Evolutionary conservation across 768 basidiomycete genomes (phyloP).

Genomic region (Zangia roseola): DNA sequence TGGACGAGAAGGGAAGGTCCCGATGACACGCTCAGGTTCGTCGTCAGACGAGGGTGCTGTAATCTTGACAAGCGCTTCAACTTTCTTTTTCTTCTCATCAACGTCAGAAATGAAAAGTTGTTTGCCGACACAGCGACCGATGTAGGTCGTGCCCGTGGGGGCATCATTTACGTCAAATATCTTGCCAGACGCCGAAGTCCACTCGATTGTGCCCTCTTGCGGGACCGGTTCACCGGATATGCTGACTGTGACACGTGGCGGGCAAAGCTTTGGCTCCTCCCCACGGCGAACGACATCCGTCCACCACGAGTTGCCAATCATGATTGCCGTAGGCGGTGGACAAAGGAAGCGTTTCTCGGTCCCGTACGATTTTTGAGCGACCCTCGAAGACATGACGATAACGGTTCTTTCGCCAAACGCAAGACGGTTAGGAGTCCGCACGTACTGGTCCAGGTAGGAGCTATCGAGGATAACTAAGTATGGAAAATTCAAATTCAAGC

Average conservation of each 20-base stretch:
- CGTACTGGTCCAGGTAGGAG: constrained; percentile 83
- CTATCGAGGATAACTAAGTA: constrained; percentile 35
- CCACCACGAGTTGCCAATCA: constrained; percentile 97
- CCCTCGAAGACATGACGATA: constrained; percentile 96
- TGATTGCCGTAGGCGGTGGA: constrained; percentile 89
- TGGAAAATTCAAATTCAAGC: constrained; percentile 17
- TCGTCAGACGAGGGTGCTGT: constrained; percentile 78
- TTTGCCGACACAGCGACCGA: constrained; percentile 92
- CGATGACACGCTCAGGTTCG: constrained; percentile 80
- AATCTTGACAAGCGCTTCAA: constrained; percentile 90
- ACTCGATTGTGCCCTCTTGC: constrained; percentile 83
- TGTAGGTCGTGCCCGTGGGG: constrained; percentile 81
- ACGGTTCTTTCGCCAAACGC: constrained; percentile 92
- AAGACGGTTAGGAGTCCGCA: constrained; percentile 79
- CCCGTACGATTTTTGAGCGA: constrained; percentile 96
- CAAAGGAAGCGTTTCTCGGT: constrained; percentile 95
- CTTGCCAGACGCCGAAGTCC: constrained; percentile 84
- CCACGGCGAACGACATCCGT: constrained; percentile 72
- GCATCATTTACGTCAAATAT: constrained; percentile 79
- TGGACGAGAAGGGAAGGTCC: constrained; percentile 87
- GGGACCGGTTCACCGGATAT: constrained; percentile 89
- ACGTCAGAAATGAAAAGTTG: constrained; percentile 94
- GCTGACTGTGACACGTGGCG: constrained; percentile 83
- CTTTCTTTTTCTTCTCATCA: constrained; percentile 93
- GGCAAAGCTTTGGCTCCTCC: constrained; percentile 70